Conservation (phyloP, 441 rosid genomes). For the Dalechampia spathulata region DNA sequence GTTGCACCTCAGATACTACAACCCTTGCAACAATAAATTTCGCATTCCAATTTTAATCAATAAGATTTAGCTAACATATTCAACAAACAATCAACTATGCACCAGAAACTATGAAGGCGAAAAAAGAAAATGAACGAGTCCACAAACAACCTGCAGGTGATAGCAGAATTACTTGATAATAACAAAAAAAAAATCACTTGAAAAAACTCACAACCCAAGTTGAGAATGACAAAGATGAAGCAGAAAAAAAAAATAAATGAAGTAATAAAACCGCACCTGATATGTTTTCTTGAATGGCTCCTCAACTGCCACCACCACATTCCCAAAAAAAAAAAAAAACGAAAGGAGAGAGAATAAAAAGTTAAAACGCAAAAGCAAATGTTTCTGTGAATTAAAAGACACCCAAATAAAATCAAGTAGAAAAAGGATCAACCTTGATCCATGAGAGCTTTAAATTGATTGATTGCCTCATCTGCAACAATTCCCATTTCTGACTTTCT, state of each 20-base stretch:
- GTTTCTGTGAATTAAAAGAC: background rate
- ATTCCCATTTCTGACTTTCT: too few relatives aligned
- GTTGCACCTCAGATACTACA: too few relatives aligned
- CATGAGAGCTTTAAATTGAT: conserved; percentile 52
- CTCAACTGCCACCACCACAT: conserved; percentile 46
- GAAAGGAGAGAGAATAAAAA: conserved; percentile 2
- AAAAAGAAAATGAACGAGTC: background rate
- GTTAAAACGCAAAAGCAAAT: background rate
- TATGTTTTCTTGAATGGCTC: conserved; percentile 61
- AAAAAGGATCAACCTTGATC: conserved; percentile 47
- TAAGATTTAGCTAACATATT: background rate
- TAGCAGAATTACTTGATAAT: background rate
- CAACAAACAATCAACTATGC: background rate
- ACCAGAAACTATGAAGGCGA: too few relatives aligned
- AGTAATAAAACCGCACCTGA: conserved; percentile 39
- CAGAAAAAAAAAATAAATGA: too few relatives aligned
- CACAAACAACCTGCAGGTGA: background rate
- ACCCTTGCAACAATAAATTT: too few relatives aligned
- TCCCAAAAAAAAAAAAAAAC: conserved; percentile 5
- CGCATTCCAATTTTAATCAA: too few relatives aligned
- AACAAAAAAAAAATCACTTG: too few relatives aligned
- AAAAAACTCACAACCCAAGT: background rate
- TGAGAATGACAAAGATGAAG: conserved; percentile 7
- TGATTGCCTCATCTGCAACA: conserved; percentile 56
- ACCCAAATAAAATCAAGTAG: background rate